Evolutionary conservation across 768 basidiomycete species (phyloP).

Genomic region (Xanthoconium stramineum): DNA sequence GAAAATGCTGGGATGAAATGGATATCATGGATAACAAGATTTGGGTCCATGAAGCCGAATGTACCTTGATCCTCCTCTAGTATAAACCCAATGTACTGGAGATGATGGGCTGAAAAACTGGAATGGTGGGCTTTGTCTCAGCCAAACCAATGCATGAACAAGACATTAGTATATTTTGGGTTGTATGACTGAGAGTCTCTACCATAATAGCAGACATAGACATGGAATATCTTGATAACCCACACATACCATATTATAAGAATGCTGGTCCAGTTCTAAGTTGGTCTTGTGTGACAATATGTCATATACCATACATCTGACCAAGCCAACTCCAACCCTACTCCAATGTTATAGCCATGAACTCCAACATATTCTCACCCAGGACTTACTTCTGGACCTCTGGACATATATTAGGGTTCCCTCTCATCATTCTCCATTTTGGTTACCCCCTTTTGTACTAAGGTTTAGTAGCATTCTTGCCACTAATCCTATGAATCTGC

Average conservation of each 20-base stretch:
- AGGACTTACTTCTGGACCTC: no score
- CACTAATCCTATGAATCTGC: no score
- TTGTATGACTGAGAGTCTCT: neutral
- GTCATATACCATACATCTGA: no score
- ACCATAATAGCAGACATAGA: neutral
- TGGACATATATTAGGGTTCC: no score
- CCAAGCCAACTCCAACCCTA: no score
- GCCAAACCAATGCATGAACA: neutral
- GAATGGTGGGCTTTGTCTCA: neutral
- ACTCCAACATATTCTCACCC: no score
- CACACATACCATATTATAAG: neutral
- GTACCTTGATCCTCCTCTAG: neutral
- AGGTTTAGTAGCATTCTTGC: no score
- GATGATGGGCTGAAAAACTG: neutral
- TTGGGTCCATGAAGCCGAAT: neutral
- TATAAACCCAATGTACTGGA: neutral
- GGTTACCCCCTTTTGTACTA: no score
- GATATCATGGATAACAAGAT: neutral
- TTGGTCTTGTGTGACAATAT: no score
- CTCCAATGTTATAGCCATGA: no score
- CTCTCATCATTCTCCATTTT: no score
- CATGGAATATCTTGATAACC: neutral
- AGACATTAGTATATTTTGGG: neutral
- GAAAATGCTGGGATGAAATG: neutral
- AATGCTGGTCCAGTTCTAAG: neutral